Percentiles rank a stretch among this genome's conserved stretches.
These are phyloP conservation scores for Saturnispora galanensis DNA, from an alignment of 805 yeast genomes.

Conservation along the genomic window DNA sequence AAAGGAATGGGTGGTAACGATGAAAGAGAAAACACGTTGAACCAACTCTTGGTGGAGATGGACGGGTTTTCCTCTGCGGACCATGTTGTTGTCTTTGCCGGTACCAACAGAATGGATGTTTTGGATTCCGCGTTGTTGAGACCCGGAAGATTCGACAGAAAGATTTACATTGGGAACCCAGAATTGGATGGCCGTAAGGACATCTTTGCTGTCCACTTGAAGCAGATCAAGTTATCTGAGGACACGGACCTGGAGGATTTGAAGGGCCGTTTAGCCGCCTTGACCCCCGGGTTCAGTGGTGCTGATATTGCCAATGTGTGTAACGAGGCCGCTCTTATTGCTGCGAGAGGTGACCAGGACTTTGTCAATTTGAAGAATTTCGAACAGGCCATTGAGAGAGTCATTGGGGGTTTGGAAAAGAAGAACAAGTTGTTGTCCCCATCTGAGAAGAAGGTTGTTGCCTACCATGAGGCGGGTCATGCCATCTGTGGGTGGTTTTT, in stretches of 20 bases:
- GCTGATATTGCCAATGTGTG: slow-evolving; percentile 94
- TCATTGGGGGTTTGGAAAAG: slow-evolving; percentile 88
- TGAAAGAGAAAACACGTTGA: slow-evolving; percentile 87
- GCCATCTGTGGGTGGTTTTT: slow-evolving; percentile 94
- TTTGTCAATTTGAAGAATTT: slow-evolving; percentile 62
- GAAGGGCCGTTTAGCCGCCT: slow-evolving; percentile 77
- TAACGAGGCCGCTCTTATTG: slow-evolving; percentile 89
- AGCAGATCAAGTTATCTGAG: slow-evolving; percentile 42
- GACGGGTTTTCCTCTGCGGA: slow-evolving; percentile 86
- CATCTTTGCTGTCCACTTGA: slow-evolving; percentile 72
- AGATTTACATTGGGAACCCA: slow-evolving; percentile 76
- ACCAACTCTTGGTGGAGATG: slow-evolving; percentile 90
- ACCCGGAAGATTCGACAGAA: slow-evolving; percentile 93
- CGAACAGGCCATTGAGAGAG: slow-evolving; percentile 89
- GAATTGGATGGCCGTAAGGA: slow-evolving; percentile 84
- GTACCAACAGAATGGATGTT: slow-evolving; percentile 89
- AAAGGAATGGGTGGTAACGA: slow-evolving; percentile 80
- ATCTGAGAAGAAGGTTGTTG: slow-evolving; percentile 77
- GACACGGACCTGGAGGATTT: slow-evolving; percentile 44
- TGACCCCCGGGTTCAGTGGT: slow-evolving; percentile 94
- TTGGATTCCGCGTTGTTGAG: slow-evolving; percentile 82
- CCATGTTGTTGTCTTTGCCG: slow-evolving; percentile 89
- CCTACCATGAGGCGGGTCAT: slow-evolving; percentile 95
- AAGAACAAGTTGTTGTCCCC: slow-evolving; percentile 69
- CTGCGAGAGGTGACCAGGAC: slow-evolving; percentile 67